phyloP scores from a whole-genome alignment of 2,329 filamentous ascomycete genomes.

The Fusarium scirpi region DNA sequence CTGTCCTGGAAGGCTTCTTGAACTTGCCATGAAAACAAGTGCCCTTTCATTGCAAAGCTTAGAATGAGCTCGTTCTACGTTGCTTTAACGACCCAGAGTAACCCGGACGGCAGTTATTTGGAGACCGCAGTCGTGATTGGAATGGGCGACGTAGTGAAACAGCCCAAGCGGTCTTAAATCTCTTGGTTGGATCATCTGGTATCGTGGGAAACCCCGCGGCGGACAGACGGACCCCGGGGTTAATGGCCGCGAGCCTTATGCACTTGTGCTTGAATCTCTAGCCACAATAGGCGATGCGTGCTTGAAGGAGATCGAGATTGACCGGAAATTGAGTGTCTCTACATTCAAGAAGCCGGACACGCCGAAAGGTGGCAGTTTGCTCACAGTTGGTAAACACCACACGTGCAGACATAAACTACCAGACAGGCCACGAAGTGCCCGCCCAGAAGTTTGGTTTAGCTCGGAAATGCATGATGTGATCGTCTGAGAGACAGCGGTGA shows the following conservation, averaged over 20 bases:
- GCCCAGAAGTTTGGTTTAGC: slow-evolving; percentile 17
- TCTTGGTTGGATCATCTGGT: slow-evolving; percentile 2
- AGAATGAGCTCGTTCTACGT: slow-evolving; percentile 8
- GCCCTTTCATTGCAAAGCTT: not conserved
- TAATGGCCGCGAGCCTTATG: slow-evolving; percentile 1
- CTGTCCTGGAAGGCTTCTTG: not conserved
- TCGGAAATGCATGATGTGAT: slow-evolving; percentile 26
- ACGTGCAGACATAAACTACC: slow-evolving; percentile 29
- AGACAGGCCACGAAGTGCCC: slow-evolving; percentile 24
- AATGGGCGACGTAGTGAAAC: slow-evolving; percentile 22
- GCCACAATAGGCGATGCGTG: slow-evolving; percentile 20
- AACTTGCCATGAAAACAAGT: not conserved
- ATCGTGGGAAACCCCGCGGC: slow-evolving; percentile 1
- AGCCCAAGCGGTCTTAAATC: slow-evolving; percentile 2
- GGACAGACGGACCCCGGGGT: slow-evolving; percentile 5
- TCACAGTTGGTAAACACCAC: slow-evolving; percentile 12
- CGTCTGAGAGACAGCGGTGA: slow-evolving; percentile 11
- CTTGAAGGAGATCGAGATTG: slow-evolving; percentile 31
- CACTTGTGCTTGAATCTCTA: slow-evolving; percentile 24
- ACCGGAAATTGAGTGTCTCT: slow-evolving; percentile 9
- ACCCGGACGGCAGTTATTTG: slow-evolving; percentile 17
- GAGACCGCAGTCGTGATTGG: slow-evolving; percentile 8
- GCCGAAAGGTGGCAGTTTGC: slow-evolving; percentile 17
- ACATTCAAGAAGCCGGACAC: slow-evolving; percentile 11
- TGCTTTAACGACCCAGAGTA: not conserved